These are phyloP conservation scores for Nicotiana obtusifolia DNA, from an alignment of 257 asterid species.

Conservation along the genomic window DNA sequence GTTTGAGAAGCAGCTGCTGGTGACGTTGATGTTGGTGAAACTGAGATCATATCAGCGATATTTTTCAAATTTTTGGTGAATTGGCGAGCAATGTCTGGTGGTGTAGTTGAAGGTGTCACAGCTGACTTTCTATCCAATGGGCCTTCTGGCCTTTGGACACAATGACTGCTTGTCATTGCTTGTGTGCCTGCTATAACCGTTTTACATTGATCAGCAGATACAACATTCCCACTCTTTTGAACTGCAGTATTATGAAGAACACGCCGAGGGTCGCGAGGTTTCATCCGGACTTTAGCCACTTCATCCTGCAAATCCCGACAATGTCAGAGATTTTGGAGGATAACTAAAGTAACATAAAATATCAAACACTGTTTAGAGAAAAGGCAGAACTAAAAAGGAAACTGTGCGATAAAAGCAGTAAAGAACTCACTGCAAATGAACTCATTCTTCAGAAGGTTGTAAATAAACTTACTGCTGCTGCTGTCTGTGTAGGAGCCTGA, in stretches of 20 bases:
- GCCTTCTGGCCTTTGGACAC: conserved; percentile 43
- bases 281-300: conserved; percentile 71
- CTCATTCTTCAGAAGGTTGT: neutral
- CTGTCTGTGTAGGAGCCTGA: conserved; percentile 41
- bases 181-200: conserved; percentile 31
- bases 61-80: conserved; percentile 68
- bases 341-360: neutral
- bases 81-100: conserved; percentile 74
- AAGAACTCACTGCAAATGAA: conserved; percentile 1
- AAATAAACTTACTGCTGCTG: conserved; percentile 43
- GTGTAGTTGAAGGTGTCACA: conserved; percentile 29
- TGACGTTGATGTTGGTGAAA: conserved; percentile 47
- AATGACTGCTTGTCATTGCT: conserved; percentile 25
- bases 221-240: conserved; percentile 37
- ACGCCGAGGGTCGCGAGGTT: conserved; percentile 97
- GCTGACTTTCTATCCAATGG: conserved; percentile 38
- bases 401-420: neutral
- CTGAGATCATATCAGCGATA: conserved; percentile 65
- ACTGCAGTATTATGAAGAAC: conserved; percentile 49
- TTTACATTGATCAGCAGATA: conserved; percentile 48
- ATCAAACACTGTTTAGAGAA: conserved; percentile 1
- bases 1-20: conserved; percentile 33
- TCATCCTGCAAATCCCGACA: conserved; percentile 59
- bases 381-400: neutral
- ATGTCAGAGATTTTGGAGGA: conserved; percentile 10